phyloP scores from a whole-genome alignment of 2,329 filamentous ascomycete species.

The Coniosporium tulheliwenetii region DNA sequence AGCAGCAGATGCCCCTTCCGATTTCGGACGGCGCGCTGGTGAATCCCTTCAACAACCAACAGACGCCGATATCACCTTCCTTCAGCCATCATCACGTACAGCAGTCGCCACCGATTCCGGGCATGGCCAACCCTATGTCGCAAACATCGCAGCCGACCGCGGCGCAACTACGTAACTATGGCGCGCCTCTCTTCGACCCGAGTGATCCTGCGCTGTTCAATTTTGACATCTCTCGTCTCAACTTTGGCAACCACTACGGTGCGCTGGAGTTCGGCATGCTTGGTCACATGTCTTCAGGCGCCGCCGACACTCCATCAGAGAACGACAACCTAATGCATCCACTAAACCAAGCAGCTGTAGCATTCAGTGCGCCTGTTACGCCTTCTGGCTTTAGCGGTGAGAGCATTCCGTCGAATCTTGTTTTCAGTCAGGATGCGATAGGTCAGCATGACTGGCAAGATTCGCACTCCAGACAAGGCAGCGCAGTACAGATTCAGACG shows the following conservation, averaged over 20 bases:
- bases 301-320: conserved; percentile 24
- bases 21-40: conserved; percentile 17
- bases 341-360: conserved; percentile 4
- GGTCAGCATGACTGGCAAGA: conserved; percentile 13
- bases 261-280: conserved; percentile 93
- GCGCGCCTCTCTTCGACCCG: conserved; percentile 60
- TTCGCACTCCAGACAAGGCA: conserved; percentile 25
- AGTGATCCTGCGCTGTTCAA: conserved; percentile 90
- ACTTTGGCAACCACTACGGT: conserved; percentile 92
- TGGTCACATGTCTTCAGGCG: conserved; percentile 86
- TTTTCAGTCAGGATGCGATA: conserved; percentile 27
- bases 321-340: conserved; percentile 13
- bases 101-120: conserved; percentile 28
- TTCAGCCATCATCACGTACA: conserved; percentile 43
- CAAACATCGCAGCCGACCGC: conserved; percentile 23
- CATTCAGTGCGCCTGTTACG: conserved; percentile 12
- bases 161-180: conserved; percentile 28
- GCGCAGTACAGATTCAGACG: conserved; percentile 24
- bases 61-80: conserved; percentile 59
- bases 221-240: conserved; percentile 84
- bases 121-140: conserved; percentile 31
- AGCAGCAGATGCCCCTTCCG: conserved; percentile 22
- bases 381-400: conserved; percentile 25
- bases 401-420: conserved; percentile 24
- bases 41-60: conserved; percentile 45